Evolutionary conservation across 257 asterid genomes (phyloP).

Genomic region (Nicotiana tomentosiformis): DNA sequence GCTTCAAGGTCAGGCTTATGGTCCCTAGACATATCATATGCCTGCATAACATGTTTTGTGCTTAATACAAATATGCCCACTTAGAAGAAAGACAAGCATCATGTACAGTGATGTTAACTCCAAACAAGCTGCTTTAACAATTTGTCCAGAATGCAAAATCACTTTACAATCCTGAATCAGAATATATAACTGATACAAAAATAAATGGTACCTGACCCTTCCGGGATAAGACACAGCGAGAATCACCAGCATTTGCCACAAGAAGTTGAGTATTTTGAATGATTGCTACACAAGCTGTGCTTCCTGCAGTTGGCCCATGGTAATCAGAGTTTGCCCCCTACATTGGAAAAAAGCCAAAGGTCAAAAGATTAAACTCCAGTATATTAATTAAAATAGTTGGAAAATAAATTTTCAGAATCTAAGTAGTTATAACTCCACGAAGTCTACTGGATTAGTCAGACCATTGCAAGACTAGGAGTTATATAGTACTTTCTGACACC

Average conservation of each 20-base stretch:
- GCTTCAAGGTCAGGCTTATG: conserved; percentile 79
- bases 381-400: background rate
- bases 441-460: background rate
- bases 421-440: background rate
- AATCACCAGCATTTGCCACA: conserved; percentile 97
- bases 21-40: conserved; percentile 73
- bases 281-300: conserved; percentile 88
- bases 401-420: background rate
- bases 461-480: background rate
- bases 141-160: background rate
- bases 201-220: conserved; percentile 59
- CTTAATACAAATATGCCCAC: background rate
- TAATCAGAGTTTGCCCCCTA: conserved; percentile 52
- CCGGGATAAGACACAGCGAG: conserved; percentile 81
- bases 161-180: background rate
- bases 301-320: conserved; percentile 75
- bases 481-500: background rate
- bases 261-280: conserved; percentile 46
- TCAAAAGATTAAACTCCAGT: background rate
- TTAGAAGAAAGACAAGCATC: background rate
- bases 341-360: conserved; percentile 10
- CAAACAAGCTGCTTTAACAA: background rate
- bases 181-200: background rate
- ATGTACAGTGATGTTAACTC: background rate
- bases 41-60: conserved; percentile 35